Percentiles rank a stretch among this genome's conserved stretches.
phyloP scores from a whole-genome alignment of 108 stramenopile genomes.

The Conticribra weissflogii region DNA sequence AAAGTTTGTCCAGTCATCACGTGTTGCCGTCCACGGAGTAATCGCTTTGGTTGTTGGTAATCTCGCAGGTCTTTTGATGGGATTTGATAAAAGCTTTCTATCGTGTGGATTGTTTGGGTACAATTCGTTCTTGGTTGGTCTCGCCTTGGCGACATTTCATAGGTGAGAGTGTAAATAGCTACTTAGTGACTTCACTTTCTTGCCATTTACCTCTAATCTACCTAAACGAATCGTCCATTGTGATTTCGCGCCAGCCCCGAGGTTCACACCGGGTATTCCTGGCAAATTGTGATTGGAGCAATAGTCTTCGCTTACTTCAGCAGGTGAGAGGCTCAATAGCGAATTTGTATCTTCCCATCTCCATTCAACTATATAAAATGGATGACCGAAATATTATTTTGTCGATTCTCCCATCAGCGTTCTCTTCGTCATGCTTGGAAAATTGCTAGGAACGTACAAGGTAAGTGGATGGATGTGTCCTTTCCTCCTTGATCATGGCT shows the following conservation, averaged over 20 bases:
- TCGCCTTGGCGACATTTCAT: conserved; percentile 48
- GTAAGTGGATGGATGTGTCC: not conserved
- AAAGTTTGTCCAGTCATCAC: conserved; percentile 38
- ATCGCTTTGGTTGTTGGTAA: conserved; percentile 38
- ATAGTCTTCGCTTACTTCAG: conserved; percentile 31
- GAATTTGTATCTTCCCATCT: too few species aligned
- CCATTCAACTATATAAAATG: too few species aligned
- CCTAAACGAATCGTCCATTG: too few species aligned
- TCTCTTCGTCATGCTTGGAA: conserved; percentile 31
- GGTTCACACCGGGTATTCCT: conserved; percentile 12
- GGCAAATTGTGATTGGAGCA: conserved; percentile 2
- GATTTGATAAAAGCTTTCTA: conserved; percentile 37
- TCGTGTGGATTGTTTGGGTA: conserved; percentile 48
- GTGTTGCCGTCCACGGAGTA: conserved; percentile 45
- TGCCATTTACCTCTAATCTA: too few species aligned
- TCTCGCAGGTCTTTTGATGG: conserved; percentile 29
- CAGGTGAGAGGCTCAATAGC: too few species aligned
- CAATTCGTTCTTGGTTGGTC: conserved; percentile 44
- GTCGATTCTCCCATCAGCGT: not conserved
- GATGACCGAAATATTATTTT: conserved; percentile 17
- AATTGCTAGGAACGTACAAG: conserved; percentile 42
- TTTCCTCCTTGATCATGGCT: not conserved
- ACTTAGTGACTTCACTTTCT: not conserved
- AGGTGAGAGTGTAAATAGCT: not conserved
- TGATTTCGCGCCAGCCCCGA: conserved; percentile 5